These are phyloP conservation scores for Solanum microdontum DNA, from an alignment of 257 asterid species.

Conservation along the genomic window DNA sequence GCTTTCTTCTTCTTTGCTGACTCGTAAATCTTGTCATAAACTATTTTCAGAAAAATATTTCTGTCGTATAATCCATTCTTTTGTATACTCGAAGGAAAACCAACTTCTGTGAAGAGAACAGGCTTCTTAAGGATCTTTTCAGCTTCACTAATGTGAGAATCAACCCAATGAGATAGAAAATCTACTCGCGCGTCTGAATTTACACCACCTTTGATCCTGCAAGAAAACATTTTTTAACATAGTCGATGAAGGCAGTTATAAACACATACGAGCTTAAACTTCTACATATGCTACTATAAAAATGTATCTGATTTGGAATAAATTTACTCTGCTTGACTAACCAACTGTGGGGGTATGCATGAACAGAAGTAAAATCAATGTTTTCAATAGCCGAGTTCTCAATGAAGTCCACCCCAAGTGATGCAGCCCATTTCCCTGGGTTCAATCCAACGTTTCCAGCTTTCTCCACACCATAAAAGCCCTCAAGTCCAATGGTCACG, in stretches of 20 bases:
- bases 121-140: slow-evolving; percentile 21
- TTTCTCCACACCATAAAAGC: slow-evolving; percentile 30
- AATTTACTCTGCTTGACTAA: slow-evolving; percentile 4
- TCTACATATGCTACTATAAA: background rate
- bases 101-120: slow-evolving; percentile 29
- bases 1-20: slow-evolving; percentile 23
- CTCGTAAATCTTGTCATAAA: slow-evolving; percentile 19
- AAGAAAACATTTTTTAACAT: background rate
- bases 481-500: slow-evolving; percentile 45
- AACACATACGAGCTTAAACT: background rate
- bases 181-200: slow-evolving; percentile 4
- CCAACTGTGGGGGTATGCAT: slow-evolving; percentile 61
- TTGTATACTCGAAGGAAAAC: slow-evolving; percentile 7
- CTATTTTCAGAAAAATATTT: slow-evolving; percentile 9
- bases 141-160: slow-evolving; percentile 24
- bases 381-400: slow-evolving; percentile 32
- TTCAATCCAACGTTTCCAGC: slow-evolving; percentile 21
- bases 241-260: background rate
- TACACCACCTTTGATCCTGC: background rate
- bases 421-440: slow-evolving; percentile 54
- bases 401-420: slow-evolving; percentile 49
- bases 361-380: slow-evolving; percentile 56
- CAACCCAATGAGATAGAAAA: slow-evolving; percentile 20
- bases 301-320: background rate
- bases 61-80: slow-evolving; percentile 6